Base-by-base conservation (phyloP, 2,329 filamentous ascomycete genomes). In the Cyphellophora attinorum region DNA sequence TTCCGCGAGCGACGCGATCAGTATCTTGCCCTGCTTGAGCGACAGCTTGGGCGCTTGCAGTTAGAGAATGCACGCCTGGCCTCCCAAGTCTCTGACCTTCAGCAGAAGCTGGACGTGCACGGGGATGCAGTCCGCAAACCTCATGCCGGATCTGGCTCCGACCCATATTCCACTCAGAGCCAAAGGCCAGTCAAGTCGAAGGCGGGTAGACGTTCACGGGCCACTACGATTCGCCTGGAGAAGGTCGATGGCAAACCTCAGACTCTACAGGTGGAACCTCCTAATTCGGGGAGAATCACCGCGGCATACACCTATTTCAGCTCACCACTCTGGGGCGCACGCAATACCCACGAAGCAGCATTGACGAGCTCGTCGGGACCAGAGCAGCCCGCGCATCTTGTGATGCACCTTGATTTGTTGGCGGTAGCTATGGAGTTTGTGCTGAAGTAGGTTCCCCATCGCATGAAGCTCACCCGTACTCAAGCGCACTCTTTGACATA, bases 371-470 rank as follows among this genome's bases (percentile, higher is more conserved):
- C 21, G 21, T n/a, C 21, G 21, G 8, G n/a, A 8, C 21, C 8
- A n/a, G n/a, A n/a, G 21, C 21, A 25, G 21, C 21, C 21, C 8
- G n/a, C 16, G 14, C 16, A 23, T n/a, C 36, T 31, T 10, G 33
- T 40, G 15, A 6, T 27, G 6, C 15, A 43, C 11, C 37, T 40
- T n/a, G 40, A 43, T 29, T 10, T 29, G 10, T 34, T 40, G 4
- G 45, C 47, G 3, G 48, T 55, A 8, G 44, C 37, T 14, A 48
- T 49, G 49, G 56, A 58, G 17, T 58, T 59, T 31, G 51, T 58
- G 6, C 34, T 59, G n/a, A 52, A 50, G 53, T 57, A 42, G 34
- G 51, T 47, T 3, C 13, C 17, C 17, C 5, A 13, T 17, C 16
- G n/a, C 21, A 25, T 8, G n/a, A 25, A 8, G 21, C n/a, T n/a